These are phyloP conservation scores for Parastagonospora nodorum DNA, from an alignment of 2,329 filamentous ascomycete species.

Conservation along the genomic window DNA sequence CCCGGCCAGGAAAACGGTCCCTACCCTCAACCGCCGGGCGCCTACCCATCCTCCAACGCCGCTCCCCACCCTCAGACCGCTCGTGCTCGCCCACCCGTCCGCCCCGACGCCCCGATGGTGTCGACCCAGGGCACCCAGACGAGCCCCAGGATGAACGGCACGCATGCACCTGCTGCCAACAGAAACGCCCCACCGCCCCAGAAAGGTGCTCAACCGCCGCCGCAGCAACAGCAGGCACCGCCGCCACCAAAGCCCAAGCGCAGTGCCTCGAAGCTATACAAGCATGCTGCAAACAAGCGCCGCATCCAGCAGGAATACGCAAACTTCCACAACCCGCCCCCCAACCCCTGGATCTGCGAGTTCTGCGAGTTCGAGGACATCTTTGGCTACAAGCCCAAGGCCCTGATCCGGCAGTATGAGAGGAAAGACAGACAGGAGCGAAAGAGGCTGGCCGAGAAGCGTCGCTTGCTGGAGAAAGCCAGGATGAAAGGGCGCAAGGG, in stretches of 20 bases:
- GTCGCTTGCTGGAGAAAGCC: constrained; percentile 84
- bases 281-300: constrained; percentile 75
- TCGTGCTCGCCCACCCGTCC: constrained; percentile 36
- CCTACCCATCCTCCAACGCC: constrained; percentile 32
- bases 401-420: constrained; percentile 89
- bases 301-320: constrained; percentile 76
- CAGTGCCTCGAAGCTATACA: constrained; percentile 70
- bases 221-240: constrained; percentile 50
- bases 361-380: constrained; percentile 98
- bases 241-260: constrained; percentile 68
- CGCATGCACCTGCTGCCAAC: constrained; percentile 30
- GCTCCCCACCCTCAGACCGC: constrained; percentile 24
- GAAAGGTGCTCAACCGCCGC: constrained; percentile 37
- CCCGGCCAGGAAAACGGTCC: constrained; percentile 62
- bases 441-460: constrained; percentile 83
- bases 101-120: constrained; percentile 46
- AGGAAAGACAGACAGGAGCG: constrained; percentile 88
- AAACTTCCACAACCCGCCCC: constrained; percentile 77
- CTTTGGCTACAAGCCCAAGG: constrained; percentile 83
- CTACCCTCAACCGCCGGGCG: constrained; percentile 47
- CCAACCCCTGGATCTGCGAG: constrained; percentile 93
- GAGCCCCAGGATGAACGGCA: constrained; percentile 56
- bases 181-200: constrained; percentile 38
- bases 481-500: constrained; percentile 91
- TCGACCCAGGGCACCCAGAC: constrained; percentile 62